Percentiles rank a stretch among this genome's conserved stretches.
phyloP scores from a whole-genome alignment of 768 basidiomycete species.

The Podaxis sp. region DNA sequence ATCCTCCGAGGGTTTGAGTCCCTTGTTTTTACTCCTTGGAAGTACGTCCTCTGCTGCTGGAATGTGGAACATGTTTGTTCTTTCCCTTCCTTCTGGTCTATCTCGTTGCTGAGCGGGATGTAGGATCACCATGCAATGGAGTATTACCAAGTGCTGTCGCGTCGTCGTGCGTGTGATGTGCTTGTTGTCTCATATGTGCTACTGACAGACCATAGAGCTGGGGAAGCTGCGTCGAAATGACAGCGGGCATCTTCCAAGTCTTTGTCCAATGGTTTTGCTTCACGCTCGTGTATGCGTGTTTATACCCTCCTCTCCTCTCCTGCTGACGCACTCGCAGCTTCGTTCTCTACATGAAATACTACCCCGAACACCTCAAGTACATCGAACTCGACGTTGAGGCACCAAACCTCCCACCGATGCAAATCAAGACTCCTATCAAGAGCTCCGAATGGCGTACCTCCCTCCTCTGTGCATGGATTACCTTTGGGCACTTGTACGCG shows the following conservation, averaged over 20 bases:
- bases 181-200: neutral
- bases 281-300: conserved; percentile 82
- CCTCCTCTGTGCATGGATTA: conserved; percentile 68
- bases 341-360: conserved; percentile 90
- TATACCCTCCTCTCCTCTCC: conserved; percentile 14
- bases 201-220: conserved; percentile 43
- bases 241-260: conserved; percentile 83
- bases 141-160: conserved; percentile 76
- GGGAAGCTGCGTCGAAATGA: conserved; percentile 73
- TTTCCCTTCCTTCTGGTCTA: neutral
- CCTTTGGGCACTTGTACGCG: conserved; percentile 73
- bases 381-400: conserved; percentile 20
- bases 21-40: conserved; percentile 88
- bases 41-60: conserved; percentile 79
- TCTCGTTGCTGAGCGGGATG: conserved; percentile 18
- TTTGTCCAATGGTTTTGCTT: conserved; percentile 83
- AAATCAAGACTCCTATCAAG: conserved; percentile 46
- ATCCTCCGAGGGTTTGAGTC: conserved; percentile 88
- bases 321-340: conserved; percentile 49
- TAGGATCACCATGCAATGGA: conserved; percentile 85
- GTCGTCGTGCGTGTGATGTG: conserved; percentile 54
- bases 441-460: conserved; percentile 80
- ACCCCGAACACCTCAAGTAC: conserved; percentile 82
- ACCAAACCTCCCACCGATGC: conserved; percentile 31
- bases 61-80: conserved; percentile 74